A percentile compares a stretch with the other conserved stretches of the same genome.
These are phyloP conservation scores for Scorias spongiosa DNA, from an alignment of 2,329 filamentous ascomycete genomes.

Conservation along the genomic window DNA sequence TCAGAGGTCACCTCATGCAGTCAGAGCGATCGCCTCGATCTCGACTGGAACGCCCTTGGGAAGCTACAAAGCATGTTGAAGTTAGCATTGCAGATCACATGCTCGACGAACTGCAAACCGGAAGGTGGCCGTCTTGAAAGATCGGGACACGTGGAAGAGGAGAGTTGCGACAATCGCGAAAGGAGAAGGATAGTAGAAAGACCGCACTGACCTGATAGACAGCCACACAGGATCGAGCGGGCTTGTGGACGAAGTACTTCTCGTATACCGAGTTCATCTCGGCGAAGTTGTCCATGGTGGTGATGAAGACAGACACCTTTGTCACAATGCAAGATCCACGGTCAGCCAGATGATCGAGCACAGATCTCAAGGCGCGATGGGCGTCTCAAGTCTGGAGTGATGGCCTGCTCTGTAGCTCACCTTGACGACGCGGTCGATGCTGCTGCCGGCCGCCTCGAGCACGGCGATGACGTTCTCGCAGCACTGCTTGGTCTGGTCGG, in stretches of 20 bases:
- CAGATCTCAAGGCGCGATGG: no score
- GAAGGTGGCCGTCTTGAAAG: no score
- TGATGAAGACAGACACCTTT: conserved; percentile 57
- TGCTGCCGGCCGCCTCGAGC: conserved; percentile 65
- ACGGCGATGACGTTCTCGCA: conserved; percentile 74
- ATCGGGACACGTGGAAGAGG: no score
- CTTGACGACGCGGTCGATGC: conserved; percentile 71
- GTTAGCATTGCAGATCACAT: no score
- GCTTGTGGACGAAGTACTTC: conserved; percentile 69
- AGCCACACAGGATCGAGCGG: conserved; percentile 76
- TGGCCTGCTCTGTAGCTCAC: conserved; percentile 15
- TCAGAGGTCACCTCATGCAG: neutral
- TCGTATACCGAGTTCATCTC: conserved; percentile 78
- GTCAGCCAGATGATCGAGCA: no score
- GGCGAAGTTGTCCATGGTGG: conserved; percentile 78
- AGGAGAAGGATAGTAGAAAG: no score
- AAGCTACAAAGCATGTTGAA: conserved; percentile 30
- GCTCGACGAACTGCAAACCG: no score
- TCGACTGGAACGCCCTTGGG: conserved; percentile 77
- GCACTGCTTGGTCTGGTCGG: conserved; percentile 54
- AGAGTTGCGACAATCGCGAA: no score
- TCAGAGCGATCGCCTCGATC: conserved; percentile 70
- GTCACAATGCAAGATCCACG: neutral
- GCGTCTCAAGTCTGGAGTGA: no score
- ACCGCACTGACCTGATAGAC: conserved; percentile 43